Conservation (phyloP, 129 eudicot species). For the Daucus carota region DH1_v3.0 NC_030384.2:45260001-45260500, state of each 20-base stretch:
- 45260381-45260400: constrained; percentile 46
- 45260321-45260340: constrained; percentile 89
- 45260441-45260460: background rate
- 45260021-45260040: background rate
- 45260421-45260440: background rate
- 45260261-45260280: constrained; percentile 96
- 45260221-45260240: background rate
- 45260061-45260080: no score
- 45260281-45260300: constrained; percentile 95
- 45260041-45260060: background rate
- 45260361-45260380: constrained; percentile 77
- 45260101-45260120: no score
- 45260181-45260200: background rate
- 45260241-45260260: constrained; percentile 17
- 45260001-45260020: background rate
- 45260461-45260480: background rate
- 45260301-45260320: constrained; percentile 85
- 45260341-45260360: constrained; percentile 77
- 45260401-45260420: background rate
- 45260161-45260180: background rate
- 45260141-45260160: background rate
- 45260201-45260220: background rate
- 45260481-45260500: background rate
- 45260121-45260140: background rate
- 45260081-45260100: no score